Evolutionary conservation across 805 yeast genomes (phyloP), one percentile per base, ranked within the genome.

Genomic region (Ogataea siamensis): DNA sequence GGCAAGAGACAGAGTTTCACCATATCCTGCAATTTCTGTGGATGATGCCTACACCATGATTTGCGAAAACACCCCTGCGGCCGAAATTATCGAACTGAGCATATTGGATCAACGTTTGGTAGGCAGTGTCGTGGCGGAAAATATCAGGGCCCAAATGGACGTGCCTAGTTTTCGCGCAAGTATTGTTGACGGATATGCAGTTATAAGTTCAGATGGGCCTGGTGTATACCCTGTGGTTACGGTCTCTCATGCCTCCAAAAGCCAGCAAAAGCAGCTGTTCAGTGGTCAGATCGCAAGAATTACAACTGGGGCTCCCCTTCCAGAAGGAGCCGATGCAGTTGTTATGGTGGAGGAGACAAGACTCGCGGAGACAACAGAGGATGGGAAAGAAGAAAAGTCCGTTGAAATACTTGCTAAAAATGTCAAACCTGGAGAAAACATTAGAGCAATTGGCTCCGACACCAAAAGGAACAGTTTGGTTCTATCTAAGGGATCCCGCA

Each of bases 231-330:
- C 67, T 0, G 66, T 74, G 5, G 65, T 61, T 0, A 42, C 60
- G 2, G 55, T 68, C 5, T 66, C 74, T 2, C 74, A 68, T 52
- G 76, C 76, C 12, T 52, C 66, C 4, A 43, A 50, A 13, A 53
- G 32, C 23, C 39, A 43, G 7, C 46, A 46, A 11, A 49, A 45
- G 8, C 28, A 12, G 4, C 39, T 51, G 6, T 10, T 27, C 1
- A 32, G 59, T 1, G 71, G 73, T 1, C 44, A 61, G 4, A 65
- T 74, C 25, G 66, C 71, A 1, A 54, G 80, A 27, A 62, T 74
- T 17, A 74, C 80, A 2, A 74, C 80, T 0, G 80, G 80, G 5
- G 80, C 80, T 0, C 78, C 78, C 4, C 60, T 74, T 1, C 80
- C 80, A 0, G 55, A 56, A n/a, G 78, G 78, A 3, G 68, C 78